These are phyloP conservation scores for Heterobasidion annosum DNA, from an alignment of 1,284 basidiomycete species.

Conservation along the genomic window DNA sequence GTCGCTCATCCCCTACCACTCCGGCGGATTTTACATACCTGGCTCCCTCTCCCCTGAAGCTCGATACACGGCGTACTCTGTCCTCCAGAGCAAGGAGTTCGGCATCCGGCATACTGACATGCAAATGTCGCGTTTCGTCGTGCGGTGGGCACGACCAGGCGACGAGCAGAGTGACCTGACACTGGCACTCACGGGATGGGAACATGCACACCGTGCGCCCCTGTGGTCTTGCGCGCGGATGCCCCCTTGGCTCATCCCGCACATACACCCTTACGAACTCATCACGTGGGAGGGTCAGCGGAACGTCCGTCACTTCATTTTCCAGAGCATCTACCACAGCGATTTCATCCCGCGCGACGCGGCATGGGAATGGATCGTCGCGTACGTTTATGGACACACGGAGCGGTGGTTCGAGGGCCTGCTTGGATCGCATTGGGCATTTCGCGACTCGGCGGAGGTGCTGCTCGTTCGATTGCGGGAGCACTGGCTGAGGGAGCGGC, in stretches of 20 bases:
- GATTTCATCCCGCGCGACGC: constrained; percentile 4
- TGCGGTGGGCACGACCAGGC: constrained; percentile 12
- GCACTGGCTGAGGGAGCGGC: constrained; percentile 14
- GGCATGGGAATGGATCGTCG: constrained; percentile 15
- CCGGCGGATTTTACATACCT: constrained; percentile 17
- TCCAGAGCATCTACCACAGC: constrained; percentile 6
- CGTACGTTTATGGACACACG: constrained; percentile 13
- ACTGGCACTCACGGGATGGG: constrained; percentile 17
- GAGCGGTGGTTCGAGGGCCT: constrained; percentile 19
- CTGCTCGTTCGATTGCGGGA: constrained; percentile 11
- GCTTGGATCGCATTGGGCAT: constrained; percentile 15
- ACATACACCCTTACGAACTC: constrained; percentile 10
- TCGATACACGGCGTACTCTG: constrained; percentile 11
- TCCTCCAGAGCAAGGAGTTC: constrained; percentile 12
- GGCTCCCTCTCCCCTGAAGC: constrained; percentile 13
- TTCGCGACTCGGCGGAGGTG: constrained; percentile 13
- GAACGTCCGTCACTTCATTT: constrained; percentile 10
- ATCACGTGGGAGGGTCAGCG: constrained; percentile 12
- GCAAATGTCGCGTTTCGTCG: constrained; percentile 17
- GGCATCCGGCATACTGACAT: constrained; percentile 16
- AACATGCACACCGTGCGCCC: constrained; percentile 15
- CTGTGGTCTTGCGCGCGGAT: constrained; percentile 20
- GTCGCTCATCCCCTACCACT: constrained; percentile 15
- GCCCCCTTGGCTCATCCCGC: constrained; percentile 15
- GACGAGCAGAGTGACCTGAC: constrained; percentile 8